Conservation (phyloP, 2,329 filamentous ascomycete species). For the Coniochaeta hoffmannii region DNA sequence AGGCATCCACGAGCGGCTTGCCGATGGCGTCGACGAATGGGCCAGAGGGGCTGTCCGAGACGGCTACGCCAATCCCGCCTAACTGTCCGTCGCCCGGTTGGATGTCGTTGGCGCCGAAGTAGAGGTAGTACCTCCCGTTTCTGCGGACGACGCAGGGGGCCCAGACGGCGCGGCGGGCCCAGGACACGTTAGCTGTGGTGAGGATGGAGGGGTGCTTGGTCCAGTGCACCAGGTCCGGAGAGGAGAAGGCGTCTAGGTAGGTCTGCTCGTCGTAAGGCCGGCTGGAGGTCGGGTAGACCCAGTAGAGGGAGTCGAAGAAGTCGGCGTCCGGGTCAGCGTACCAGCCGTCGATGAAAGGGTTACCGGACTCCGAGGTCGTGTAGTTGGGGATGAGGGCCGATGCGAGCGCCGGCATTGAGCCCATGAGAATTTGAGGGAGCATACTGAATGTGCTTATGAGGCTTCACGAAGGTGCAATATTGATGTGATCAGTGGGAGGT, state of each 20-base stretch:
- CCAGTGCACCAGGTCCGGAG: constrained; percentile 39
- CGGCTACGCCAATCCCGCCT: constrained; percentile 34
- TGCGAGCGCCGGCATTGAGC: not conserved
- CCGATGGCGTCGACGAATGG: constrained; percentile 34
- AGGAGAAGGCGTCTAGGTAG: constrained; percentile 43
- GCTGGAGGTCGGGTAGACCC: constrained; percentile 41
- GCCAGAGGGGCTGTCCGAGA: constrained; percentile 26
- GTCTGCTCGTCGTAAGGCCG: constrained; percentile 36
- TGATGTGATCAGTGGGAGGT: too few species aligned
- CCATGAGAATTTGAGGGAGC: constrained; percentile 1
- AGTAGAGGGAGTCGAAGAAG: constrained; percentile 36
- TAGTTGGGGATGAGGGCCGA: constrained; percentile 20
- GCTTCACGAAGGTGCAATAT: too few species aligned
- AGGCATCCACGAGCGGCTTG: constrained; percentile 32
- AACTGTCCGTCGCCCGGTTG: constrained; percentile 22
- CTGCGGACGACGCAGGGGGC: constrained; percentile 36
- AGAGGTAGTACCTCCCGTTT: constrained; percentile 39
- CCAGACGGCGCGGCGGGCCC: constrained; percentile 39
- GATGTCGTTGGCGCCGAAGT: constrained; percentile 42
- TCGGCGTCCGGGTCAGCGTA: constrained; percentile 43
- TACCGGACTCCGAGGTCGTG: constrained; percentile 32
- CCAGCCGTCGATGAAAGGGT: constrained; percentile 40
- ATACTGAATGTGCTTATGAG: not conserved
- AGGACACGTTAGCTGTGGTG: constrained; percentile 28
- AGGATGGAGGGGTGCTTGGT: constrained; percentile 37